Base-by-base conservation (phyloP, 768 basidiomycete species). In the Clathrus columnatus region DNA sequence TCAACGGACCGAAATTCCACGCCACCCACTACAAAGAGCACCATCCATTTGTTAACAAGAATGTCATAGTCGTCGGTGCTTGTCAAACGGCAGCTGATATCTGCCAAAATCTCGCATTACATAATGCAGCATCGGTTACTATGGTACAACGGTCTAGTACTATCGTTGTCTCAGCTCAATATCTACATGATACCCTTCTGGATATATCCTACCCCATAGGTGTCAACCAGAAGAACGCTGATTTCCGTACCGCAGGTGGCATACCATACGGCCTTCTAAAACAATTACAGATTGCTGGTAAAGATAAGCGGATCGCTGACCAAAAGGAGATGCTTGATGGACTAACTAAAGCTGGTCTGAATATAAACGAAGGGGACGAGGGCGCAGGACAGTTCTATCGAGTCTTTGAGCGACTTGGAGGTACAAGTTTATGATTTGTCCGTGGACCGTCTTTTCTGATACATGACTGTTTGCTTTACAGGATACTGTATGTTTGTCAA, bases 301-400 rank as follows among this genome's bases (percentile, higher is more conserved):
- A 46, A 24, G n/a, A 46, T 5, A 32, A 23, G 5, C 45, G 49
- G 28, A 32, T 36, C 21, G 67, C 62, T 29, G 48, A 56, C 11
- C 70, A 76, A 41, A 64, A 61, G 48, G 67, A 66, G 17, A 64
- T 73, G 58, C 67, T 68, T 46, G 67, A 69, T n/a, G 68, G 67
- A 3, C 54, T 75, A 58, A 54, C 59, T 30, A 67, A 70, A 51
- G 70, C 67, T 5, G 75, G 75, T 1, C 48, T 76, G 51, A 65
- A 65, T 45, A 56, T 73, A 17, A 67, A 67, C 43, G 65, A 68
- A 61, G 73, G 73, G 0, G 52, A 48, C 4, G 66, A 70, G 41
- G 72, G 70, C 7, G 56, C 65, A 2, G 73, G 73, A 8, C 29
- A 59, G 18, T 62, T 60, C 14, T 50, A 66, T 14, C 52, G 70